Conservation (phyloP, 1,284 basidiomycete genomes). For the Xerocomus minutiporus region DNA sequence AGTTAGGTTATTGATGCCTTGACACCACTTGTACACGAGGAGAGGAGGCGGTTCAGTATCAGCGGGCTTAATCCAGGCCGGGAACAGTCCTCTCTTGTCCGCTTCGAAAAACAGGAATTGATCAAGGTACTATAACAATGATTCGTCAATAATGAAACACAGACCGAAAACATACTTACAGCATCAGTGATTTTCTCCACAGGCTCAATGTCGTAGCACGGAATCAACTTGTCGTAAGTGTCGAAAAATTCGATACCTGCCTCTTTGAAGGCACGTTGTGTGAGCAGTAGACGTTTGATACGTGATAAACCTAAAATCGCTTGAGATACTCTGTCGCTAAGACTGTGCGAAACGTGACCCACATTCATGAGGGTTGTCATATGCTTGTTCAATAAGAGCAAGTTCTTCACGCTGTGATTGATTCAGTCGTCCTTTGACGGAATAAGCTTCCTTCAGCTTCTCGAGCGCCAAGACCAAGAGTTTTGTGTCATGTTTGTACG, state of each 20-base stretch:
- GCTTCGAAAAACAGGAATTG: constrained; percentile 89
- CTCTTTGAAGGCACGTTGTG: constrained; percentile 97
- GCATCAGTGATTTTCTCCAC: constrained; percentile 99
- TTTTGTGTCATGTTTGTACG: constrained; percentile 98
- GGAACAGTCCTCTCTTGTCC: constrained; percentile 96
- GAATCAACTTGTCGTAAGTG: constrained; percentile 95
- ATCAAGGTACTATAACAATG: constrained; percentile 67
- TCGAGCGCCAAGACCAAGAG: constrained; percentile 91
- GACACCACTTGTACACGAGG: constrained; percentile 96
- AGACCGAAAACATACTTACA: constrained; percentile 38
- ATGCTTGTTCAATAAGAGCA: constrained; percentile 94
- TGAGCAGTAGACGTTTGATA: constrained; percentile 92
- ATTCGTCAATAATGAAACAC: constrained; percentile 15
- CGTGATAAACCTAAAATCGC: constrained; percentile 70
- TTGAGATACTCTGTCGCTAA: constrained; percentile 2
- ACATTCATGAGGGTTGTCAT: constrained; percentile 92
- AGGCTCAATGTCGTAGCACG: constrained; percentile 96
- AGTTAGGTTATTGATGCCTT: constrained; percentile 89
- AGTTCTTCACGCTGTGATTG: constrained; percentile 96
- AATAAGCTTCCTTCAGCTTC: constrained; percentile 96
- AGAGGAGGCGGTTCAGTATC: constrained; percentile 95
- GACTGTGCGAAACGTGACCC: constrained; percentile 15
- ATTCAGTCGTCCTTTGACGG: constrained; percentile 93
- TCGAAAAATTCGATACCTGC: constrained; percentile 94
- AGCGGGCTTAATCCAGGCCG: constrained; percentile 95